Evolutionary conservation across 805 yeast species (phyloP), one percentile per base, ranked within the genome.

Genomic region (Candida nitratophila): DNA sequence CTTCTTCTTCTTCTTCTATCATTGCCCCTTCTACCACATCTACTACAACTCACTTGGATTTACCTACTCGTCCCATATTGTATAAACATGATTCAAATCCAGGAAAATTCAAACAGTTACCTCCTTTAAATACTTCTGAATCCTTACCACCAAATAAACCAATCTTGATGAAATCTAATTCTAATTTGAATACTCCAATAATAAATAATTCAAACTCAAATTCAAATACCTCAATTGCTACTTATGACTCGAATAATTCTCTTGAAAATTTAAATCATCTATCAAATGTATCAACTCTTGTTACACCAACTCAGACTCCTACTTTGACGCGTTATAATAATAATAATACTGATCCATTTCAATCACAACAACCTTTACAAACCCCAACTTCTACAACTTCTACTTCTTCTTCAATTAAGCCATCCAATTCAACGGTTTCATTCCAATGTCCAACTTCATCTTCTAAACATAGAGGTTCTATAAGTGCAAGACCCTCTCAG

Each of bases 391-490:
- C 11, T 14, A 34, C 27, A 10, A 15, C 43, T 33, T 8, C 6
- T 20, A 24, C 5, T 2, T n/a, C 31, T 51, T 6, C 39, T 48
- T 14, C 47, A 50, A 19, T 53, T 37, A 56, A 55, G 46, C 47
- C 33, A 17, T 39, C 59, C 3, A 45, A 51, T 19, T 52, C 65
- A 34, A 50, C 65, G 3, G 59, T 76, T 11, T 74, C 79, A 3
- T 76, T 76, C 51, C 74, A 73, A 19, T 74, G 71, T 17, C 72
- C 70, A 11, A 59, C 51, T 8, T 56, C 59, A 21, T 70, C 68
- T 21, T 31, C 35, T 6, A 73, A 72, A 48, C 79, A 77, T 50
- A 60, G 83, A 45, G 79, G 80, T n/a, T 77, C 82, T 1, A 76
- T 77, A 42, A 71, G 78, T 38, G 73, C 78, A 1, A 65, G 74